A percentile compares a stretch with the other conserved stretches of the same genome.
Conservation (phyloP, 192 early-diverging fungal genomes). For the Coemansia sp. region DNA sequence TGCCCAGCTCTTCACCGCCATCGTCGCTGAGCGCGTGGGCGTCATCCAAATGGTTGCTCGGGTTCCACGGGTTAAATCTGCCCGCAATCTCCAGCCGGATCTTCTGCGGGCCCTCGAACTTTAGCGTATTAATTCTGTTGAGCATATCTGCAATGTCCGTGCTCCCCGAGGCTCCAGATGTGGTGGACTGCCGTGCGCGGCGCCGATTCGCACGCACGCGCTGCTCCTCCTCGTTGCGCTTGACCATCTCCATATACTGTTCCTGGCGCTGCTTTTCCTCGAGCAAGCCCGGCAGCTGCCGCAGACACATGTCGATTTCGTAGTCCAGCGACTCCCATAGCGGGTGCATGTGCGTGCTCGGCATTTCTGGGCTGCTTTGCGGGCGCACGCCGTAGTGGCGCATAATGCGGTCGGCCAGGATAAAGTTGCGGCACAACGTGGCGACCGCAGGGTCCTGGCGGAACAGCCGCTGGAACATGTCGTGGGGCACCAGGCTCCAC, state of each 20-base stretch:
- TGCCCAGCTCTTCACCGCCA: conserved; percentile 1
- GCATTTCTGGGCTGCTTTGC: conserved; percentile 80
- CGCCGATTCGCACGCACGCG: neutral
- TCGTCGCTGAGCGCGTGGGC: neutral
- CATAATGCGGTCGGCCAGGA: conserved; percentile 95
- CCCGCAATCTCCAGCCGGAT: conserved; percentile 39
- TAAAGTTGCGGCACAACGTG: conserved; percentile 91
- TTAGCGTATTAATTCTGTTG: neutral
- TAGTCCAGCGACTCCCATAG: conserved; percentile 97
- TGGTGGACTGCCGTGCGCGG: neutral
- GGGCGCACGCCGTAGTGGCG: conserved; percentile 89
- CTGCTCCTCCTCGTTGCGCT: conserved; percentile 14
- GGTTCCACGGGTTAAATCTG: conserved; percentile 13
- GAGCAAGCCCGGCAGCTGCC: conserved; percentile 83
- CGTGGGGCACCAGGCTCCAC: conserved; percentile 87
- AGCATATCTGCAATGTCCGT: neutral
- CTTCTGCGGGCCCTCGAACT: conserved; percentile 11
- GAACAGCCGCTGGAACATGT: conserved; percentile 88
- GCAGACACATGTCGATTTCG: conserved; percentile 88
- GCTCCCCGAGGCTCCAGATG: neutral
- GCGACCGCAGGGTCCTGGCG: conserved; percentile 93
- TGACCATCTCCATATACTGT: conserved; percentile 5
- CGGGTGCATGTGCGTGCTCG: conserved; percentile 88
- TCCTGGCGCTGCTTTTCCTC: conserved; percentile 29
- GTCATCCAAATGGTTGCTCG: conserved; percentile 11